These are phyloP conservation scores for Magnaporthales sp. DNA, from an alignment of 2,329 filamentous ascomycete genomes.

Conservation along the genomic window DNA sequence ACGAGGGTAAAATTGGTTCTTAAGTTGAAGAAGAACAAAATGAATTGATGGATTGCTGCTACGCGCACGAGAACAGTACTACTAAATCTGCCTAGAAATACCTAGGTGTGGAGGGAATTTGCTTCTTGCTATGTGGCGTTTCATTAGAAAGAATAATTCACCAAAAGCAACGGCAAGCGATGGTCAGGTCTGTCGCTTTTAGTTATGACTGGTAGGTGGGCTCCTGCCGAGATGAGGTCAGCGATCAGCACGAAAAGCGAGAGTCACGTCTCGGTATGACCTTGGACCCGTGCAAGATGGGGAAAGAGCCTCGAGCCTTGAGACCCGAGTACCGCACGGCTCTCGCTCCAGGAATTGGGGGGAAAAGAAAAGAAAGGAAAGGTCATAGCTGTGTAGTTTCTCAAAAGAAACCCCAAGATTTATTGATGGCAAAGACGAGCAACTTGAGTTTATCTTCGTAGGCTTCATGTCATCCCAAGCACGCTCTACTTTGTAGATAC, in stretches of 20 bases:
- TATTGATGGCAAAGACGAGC: too few species aligned
- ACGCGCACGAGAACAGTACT: background rate
- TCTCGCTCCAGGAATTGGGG: too few species aligned
- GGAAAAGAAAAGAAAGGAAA: too few species aligned
- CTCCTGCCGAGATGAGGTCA: conserved; percentile 1
- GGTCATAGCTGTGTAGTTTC: background rate
- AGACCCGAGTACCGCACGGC: background rate
- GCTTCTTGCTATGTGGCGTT: background rate
- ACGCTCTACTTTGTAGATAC: background rate
- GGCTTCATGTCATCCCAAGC: background rate
- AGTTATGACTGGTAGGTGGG: background rate
- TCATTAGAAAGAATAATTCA: background rate
- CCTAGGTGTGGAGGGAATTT: background rate
- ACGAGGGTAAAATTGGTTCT: background rate
- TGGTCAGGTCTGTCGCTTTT: background rate
- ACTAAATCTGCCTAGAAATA: background rate
- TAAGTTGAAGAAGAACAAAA: background rate
- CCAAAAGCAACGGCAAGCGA: background rate
- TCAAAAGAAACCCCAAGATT: background rate
- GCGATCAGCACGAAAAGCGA: background rate
- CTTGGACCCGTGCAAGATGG: background rate
- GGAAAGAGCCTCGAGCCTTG: background rate
- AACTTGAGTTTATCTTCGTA: too few species aligned
- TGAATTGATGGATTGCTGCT: background rate
- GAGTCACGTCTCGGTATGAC: background rate